These are phyloP conservation scores for Blastobotrys robertii DNA, from an alignment of 805 yeast species.

Conservation along the genomic window DNA sequence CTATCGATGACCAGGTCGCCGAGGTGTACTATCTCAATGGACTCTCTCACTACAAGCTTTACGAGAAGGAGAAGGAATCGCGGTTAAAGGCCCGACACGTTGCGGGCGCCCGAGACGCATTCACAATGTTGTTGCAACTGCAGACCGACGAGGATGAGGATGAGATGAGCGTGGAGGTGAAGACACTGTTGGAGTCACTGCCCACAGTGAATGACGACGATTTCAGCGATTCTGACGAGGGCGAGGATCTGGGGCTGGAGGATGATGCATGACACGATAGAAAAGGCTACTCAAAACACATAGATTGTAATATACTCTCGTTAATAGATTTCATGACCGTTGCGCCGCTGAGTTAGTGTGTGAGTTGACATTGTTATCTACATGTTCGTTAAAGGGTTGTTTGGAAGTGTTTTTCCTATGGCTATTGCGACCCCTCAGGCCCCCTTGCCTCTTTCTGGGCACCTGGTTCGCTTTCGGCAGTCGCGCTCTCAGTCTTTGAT, in stretches of 20 bases:
- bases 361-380: too few relatives aligned
- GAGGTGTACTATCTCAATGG: constrained; percentile 82
- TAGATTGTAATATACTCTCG: too few relatives aligned
- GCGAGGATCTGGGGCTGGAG: constrained; percentile 15
- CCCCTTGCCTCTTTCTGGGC: not conserved
- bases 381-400: too few relatives aligned
- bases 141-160: constrained; percentile 39
- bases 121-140: constrained; percentile 34
- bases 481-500: too few relatives aligned
- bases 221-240: constrained; percentile 24
- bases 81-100: constrained; percentile 32
- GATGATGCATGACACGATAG: constrained; percentile 3
- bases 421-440: not conserved
- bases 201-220: constrained; percentile 43
- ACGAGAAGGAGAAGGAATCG: constrained; percentile 4
- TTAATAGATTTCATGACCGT: too few relatives aligned
- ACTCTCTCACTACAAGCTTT: constrained; percentile 41
- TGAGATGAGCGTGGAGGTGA: constrained; percentile 49
- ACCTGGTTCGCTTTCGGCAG: too few relatives aligned
- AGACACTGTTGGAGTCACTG: constrained; percentile 39
- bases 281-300: too few relatives aligned
- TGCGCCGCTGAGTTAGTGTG: too few relatives aligned
- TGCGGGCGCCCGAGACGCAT: constrained; percentile 32
- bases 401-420: too few relatives aligned
- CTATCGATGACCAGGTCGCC: constrained; percentile 73